Evolutionary conservation across 257 asterid species (phyloP).

Genomic region (Fraxinus cuspidata): DNA sequence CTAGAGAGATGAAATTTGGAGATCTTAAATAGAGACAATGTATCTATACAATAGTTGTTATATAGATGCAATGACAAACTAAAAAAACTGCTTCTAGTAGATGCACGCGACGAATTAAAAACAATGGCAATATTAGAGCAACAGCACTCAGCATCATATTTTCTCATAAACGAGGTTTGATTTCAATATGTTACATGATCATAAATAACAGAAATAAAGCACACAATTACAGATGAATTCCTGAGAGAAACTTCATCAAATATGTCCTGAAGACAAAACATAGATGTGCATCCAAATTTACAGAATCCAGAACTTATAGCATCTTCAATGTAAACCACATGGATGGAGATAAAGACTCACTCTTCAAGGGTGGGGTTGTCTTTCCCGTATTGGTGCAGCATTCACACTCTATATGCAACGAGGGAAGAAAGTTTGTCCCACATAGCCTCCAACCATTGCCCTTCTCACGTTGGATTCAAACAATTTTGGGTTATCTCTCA

Average conservation of each 20-base stretch:
- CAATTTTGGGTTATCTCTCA: constrained; percentile 84
- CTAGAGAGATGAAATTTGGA: no score
- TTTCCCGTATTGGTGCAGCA: background rate
- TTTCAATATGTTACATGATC: background rate
- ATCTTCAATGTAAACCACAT: constrained; percentile 8
- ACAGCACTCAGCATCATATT: constrained; percentile 19
- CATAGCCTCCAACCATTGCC: constrained; percentile 91
- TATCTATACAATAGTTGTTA: no score
- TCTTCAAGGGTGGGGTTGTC: background rate
- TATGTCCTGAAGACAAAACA: constrained; percentile 31
- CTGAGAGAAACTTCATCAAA: constrained; percentile 20
- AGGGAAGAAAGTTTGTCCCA: constrained; percentile 79
- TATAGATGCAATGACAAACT: no score
- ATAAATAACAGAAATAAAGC: background rate
- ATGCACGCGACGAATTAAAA: background rate
- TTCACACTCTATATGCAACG: constrained; percentile 58
- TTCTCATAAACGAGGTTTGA: background rate
- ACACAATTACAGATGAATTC: constrained; percentile 24
- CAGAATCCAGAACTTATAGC: constrained; percentile 17
- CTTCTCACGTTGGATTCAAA: constrained; percentile 85
- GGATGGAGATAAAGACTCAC: constrained; percentile 1
- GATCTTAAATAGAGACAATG: no score
- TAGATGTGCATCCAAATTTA: constrained; percentile 40
- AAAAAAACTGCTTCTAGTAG: no score
- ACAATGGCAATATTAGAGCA: background rate